Evolutionary conservation across 495 filamentous ascomycete species (phyloP).

Genomic region (Melanomma pulvis-pyrius): DNA sequence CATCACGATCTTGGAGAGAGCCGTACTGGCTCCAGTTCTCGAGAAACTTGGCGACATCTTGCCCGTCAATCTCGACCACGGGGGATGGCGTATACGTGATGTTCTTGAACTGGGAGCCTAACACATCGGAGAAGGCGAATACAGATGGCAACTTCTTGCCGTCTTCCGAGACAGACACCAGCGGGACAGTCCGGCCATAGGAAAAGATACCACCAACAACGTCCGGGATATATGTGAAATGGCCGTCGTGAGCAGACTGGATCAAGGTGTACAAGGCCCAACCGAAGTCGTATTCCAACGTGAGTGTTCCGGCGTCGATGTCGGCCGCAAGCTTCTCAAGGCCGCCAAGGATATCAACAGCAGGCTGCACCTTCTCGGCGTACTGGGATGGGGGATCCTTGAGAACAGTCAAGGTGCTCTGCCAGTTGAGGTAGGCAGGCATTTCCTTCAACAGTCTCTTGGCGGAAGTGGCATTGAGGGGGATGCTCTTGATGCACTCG

Average conservation of each 20-base stretch:
- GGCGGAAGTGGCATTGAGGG: constrained; percentile 34
- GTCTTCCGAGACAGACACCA: constrained; percentile 45
- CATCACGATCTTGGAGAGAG: constrained; percentile 40
- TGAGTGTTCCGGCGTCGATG: constrained; percentile 32
- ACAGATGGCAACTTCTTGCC: constrained; percentile 38
- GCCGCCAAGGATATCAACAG: constrained; percentile 39
- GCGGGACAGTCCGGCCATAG: constrained; percentile 35
- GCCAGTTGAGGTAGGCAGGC: constrained; percentile 42
- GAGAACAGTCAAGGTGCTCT: constrained; percentile 40
- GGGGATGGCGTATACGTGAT: constrained; percentile 42
- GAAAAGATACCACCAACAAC: constrained; percentile 40
- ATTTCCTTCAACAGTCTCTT: constrained; percentile 33
- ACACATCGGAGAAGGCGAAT: constrained; percentile 43
- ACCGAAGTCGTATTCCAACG: constrained; percentile 43
- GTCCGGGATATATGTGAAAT: constrained; percentile 42
- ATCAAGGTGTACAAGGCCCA: constrained; percentile 40
- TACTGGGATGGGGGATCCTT: constrained; percentile 45
- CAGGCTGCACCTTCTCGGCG: constrained; percentile 39
- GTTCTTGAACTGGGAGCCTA: constrained; percentile 40
- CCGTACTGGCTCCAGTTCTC: constrained; percentile 33
- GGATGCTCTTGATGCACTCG: constrained; percentile 38
- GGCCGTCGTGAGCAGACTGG: constrained; percentile 44
- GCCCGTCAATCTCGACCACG: constrained; percentile 41
- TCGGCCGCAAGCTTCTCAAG: constrained; percentile 35
- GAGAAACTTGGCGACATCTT: constrained; percentile 38